Conservation (phyloP, 495 filamentous ascomycete genomes). For the Saxophila tyrrhenica region DNA sequence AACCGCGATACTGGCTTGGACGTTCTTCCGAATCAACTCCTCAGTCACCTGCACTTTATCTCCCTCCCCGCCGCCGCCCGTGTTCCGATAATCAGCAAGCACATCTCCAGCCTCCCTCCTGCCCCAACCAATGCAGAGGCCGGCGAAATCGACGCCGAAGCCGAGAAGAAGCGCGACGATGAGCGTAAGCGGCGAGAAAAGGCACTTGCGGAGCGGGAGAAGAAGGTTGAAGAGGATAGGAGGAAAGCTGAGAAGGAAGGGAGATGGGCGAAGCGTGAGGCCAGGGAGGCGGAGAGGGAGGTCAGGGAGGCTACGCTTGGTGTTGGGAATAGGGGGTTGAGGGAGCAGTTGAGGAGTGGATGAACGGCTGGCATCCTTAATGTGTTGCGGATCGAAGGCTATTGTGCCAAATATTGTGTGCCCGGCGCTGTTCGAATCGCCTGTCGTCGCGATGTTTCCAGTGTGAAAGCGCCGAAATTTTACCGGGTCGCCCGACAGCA, state of each 20-base stretch:
- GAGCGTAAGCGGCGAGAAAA: conserved; percentile 59
- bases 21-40: conserved; percentile 54
- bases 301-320: conserved; percentile 58
- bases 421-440: too few species aligned
- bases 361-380: too few species aligned
- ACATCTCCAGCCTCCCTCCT: conserved; percentile 59
- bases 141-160: conserved; percentile 46
- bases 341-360: background rate
- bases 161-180: conserved; percentile 46
- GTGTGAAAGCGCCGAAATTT: too few species aligned
- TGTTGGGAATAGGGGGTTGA: conserved; percentile 3
- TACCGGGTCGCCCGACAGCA: too few species aligned
- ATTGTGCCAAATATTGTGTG: too few species aligned
- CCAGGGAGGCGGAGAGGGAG: conserved; percentile 68
- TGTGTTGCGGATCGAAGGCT: too few species aligned
- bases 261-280: conserved; percentile 50
- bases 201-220: conserved; percentile 65
- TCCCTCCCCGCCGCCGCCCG: conserved; percentile 58
- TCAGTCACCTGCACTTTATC: conserved; percentile 71
- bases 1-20: conserved; percentile 54
- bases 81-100: conserved; percentile 62
- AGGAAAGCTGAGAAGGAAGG: conserved; percentile 53
- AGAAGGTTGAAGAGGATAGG: conserved; percentile 64
- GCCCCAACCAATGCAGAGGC: conserved; percentile 46
- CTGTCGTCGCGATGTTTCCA: too few species aligned